Evolutionary conservation across 2,329 filamentous ascomycete species (phyloP).

Genomic region (Xylariaceae sp.): DNA sequence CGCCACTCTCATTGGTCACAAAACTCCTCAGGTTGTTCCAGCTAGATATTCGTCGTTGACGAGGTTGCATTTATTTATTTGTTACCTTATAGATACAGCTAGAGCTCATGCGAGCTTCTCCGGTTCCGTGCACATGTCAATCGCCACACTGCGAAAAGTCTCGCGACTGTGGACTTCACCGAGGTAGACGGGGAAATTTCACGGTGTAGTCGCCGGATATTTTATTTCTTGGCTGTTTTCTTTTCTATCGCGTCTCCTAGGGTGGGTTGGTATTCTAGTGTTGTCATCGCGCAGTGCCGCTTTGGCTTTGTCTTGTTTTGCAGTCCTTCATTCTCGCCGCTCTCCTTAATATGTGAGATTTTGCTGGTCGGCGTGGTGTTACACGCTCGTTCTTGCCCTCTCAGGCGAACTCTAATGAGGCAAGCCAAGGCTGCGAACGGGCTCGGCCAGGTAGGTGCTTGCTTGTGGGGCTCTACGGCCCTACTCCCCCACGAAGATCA

Average conservation of each 20-base stretch:
- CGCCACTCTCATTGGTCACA: conserved; percentile 11
- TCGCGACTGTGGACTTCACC: too few relatives aligned
- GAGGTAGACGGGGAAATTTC: not conserved
- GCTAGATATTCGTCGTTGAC: not conserved
- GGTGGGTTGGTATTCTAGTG: conserved; percentile 4
- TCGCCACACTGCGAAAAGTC: too few relatives aligned
- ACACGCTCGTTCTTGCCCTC: not conserved
- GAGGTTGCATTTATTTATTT: not conserved
- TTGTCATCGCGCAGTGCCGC: conserved; percentile 8
- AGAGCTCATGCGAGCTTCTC: too few relatives aligned
- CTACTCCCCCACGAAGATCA: too few relatives aligned
- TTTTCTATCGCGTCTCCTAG: not conserved
- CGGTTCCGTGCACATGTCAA: not conserved
- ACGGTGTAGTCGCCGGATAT: not conserved
- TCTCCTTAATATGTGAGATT: not conserved
- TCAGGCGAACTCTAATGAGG: too few relatives aligned
- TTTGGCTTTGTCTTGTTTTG: conserved; percentile 24
- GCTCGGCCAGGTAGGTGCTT: too few relatives aligned
- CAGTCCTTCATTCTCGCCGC: not conserved
- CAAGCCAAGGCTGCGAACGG: too few relatives aligned
- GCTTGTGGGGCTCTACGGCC: too few relatives aligned
- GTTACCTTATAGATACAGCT: not conserved
- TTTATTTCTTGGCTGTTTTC: conserved; percentile 12
- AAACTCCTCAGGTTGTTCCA: conserved; percentile 2
- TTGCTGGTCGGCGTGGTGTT: conserved; percentile 1